Conservation (phyloP, 2,329 filamentous ascomycete species). For the Endoconidiophora polonica region DNA sequence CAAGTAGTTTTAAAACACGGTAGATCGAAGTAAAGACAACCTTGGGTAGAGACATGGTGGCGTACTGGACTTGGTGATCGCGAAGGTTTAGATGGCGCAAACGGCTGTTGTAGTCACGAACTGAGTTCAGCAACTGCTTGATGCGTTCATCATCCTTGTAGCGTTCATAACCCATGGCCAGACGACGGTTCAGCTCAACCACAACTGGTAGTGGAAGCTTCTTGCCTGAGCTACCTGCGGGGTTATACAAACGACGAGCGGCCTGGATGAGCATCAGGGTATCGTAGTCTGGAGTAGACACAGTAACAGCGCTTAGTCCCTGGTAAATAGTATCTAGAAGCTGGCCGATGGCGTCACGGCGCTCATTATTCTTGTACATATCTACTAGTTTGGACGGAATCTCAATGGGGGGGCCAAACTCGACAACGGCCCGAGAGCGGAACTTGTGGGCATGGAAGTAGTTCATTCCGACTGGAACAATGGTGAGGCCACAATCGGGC, state of each 20-base stretch:
- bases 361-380: conserved; percentile 67
- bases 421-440: conserved; percentile 82
- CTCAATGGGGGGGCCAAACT: conserved; percentile 82
- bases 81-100: conserved; percentile 73
- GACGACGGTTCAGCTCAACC: conserved; percentile 79
- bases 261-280: conserved; percentile 95
- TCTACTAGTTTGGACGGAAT: conserved; percentile 68
- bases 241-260: conserved; percentile 81
- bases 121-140: conserved; percentile 52
- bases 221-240: conserved; percentile 50
- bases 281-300: conserved; percentile 85
- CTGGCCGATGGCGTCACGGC: conserved; percentile 71
- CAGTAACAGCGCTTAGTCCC: conserved; percentile 71
- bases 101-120: conserved; percentile 74
- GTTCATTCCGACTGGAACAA: conserved; percentile 96
- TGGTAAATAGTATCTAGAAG: conserved; percentile 78
- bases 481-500: conserved; percentile 76
- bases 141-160: conserved; percentile 87
- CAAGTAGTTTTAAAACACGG: conserved; percentile 56
- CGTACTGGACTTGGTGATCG: conserved; percentile 90
- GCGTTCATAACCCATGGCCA: conserved; percentile 79
- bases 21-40: conserved; percentile 67
- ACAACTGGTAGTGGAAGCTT: conserved; percentile 84
- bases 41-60: conserved; percentile 60
- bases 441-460: conserved; percentile 99